phyloP scores from a whole-genome alignment of 2,329 filamentous ascomycete species.

The Hirsutella thompsonii region DNA sequence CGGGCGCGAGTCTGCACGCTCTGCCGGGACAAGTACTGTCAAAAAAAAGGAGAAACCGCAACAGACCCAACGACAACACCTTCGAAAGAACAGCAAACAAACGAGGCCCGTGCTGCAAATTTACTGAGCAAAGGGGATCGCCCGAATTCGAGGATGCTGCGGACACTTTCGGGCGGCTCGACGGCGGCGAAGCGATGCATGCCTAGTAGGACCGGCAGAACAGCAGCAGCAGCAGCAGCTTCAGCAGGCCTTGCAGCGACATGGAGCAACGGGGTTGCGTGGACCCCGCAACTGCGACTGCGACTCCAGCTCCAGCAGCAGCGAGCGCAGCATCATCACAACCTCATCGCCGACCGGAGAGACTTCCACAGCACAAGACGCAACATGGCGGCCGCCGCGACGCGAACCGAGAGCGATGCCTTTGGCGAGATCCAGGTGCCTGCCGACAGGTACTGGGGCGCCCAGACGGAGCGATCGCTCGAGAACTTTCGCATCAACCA shows the following conservation, averaged over 20 bases:
- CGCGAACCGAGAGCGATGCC: slow-evolving; percentile 91
- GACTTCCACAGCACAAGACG: slow-evolving; percentile 7
- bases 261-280: neutral
- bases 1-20: too few species aligned
- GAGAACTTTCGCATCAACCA: slow-evolving; percentile 99
- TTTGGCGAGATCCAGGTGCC: slow-evolving; percentile 94
- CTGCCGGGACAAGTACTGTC: too few species aligned
- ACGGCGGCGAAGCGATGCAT: neutral
- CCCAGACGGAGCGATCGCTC: slow-evolving; percentile 90
- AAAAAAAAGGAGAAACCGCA: too few species aligned
- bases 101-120: too few species aligned
- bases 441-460: slow-evolving; percentile 94
- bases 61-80: too few species aligned
- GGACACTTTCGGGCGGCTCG: neutral
- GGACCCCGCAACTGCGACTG: neutral
- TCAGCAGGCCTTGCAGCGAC: neutral
- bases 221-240: neutral
- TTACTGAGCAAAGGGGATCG: too few species aligned
- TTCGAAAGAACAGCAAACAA: too few species aligned
- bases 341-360: neutral
- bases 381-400: slow-evolving; percentile 34
- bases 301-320: neutral
- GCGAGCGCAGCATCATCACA: neutral
- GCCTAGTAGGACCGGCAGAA: too few species aligned
- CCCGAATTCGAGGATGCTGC: neutral